Evolutionary conservation across 805 yeast species (phyloP).

Genomic region (Teunomyces tritomae): DNA sequence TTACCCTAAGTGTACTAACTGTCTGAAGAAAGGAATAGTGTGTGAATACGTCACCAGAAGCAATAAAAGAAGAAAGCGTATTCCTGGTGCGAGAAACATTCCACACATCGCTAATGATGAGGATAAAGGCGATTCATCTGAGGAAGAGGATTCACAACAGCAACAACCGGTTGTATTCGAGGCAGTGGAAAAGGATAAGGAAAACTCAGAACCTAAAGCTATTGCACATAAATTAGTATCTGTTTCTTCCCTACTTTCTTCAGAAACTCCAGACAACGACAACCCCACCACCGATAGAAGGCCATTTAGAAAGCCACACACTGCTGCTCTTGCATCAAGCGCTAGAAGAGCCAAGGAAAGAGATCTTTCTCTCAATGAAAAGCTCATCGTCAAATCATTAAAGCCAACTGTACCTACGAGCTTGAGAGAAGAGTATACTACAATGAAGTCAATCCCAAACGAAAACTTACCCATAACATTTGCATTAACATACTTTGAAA

Average conservation of each 20-base stretch:
- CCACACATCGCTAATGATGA: not conserved
- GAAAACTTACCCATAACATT: conserved; percentile 30
- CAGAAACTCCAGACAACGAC: conserved; percentile 7
- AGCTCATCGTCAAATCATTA: conserved; percentile 4
- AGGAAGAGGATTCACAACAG: conserved; percentile 3
- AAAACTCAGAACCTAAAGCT: conserved; percentile 2
- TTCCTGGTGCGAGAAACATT: not conserved
- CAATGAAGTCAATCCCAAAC: conserved; percentile 29
- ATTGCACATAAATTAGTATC: conserved; percentile 20
- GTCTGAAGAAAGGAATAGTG: conserved; percentile 31
- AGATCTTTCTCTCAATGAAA: conserved; percentile 4
- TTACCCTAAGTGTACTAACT: conserved; percentile 37
- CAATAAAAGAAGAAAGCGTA: conserved; percentile 22
- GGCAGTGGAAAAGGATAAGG: conserved; percentile 1
- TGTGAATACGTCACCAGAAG: conserved; percentile 38
- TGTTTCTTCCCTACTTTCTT: conserved; percentile 20
- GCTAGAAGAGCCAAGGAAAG: conserved; percentile 8
- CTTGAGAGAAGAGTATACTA: conserved; percentile 33
- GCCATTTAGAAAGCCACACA: conserved; percentile 5
- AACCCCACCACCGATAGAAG: conserved; percentile 1
- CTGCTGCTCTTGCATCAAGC: conserved; percentile 7
- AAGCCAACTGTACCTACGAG: conserved; percentile 4
- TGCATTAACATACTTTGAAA: conserved; percentile 35
- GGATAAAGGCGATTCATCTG: conserved; percentile 1
- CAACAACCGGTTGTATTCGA: conserved; percentile 5